These are phyloP conservation scores for Ophiobolus disseminans DNA, from an alignment of 2,329 filamentous ascomycete genomes.

Conservation along the genomic window DNA sequence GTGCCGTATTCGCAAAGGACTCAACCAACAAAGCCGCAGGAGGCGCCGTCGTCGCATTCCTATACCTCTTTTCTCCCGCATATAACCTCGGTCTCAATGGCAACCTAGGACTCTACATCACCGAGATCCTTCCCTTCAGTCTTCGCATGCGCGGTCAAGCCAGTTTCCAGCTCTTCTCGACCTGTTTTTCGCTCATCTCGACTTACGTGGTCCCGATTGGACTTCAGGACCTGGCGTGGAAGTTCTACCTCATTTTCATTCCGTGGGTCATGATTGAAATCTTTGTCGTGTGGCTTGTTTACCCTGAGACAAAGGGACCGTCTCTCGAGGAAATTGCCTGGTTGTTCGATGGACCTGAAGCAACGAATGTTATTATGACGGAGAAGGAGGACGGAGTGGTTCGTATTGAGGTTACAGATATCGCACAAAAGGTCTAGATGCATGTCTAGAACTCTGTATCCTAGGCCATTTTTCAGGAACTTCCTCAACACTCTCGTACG, in stretches of 20 bases:
- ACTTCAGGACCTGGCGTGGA: neutral
- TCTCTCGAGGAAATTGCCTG: neutral
- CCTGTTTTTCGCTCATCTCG: constrained; percentile 2
- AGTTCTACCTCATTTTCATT: constrained; percentile 8
- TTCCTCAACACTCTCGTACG: no score
- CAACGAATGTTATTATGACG: neutral
- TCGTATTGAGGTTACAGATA: neutral
- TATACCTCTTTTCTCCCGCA: neutral
- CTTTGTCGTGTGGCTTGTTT: neutral
- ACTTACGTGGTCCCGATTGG: constrained; percentile 1
- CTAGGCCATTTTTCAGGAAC: no score
- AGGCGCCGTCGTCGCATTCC: neutral
- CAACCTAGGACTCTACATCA: constrained; percentile 3
- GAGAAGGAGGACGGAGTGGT: neutral
- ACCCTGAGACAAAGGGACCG: neutral
- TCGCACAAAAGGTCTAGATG: neutral
- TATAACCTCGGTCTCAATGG: neutral
- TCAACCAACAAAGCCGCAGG: neutral
- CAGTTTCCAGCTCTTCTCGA: constrained; percentile 3
- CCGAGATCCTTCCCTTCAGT: constrained; percentile 1
- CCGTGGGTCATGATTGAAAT: neutral
- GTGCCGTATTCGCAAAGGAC: neutral
- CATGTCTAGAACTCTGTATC: no score
- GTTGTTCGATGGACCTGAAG: neutral
- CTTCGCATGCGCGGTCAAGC: neutral